Evolutionary conservation across 768 basidiomycete species (phyloP).

Genomic region (Mycena capillaripes): DNA sequence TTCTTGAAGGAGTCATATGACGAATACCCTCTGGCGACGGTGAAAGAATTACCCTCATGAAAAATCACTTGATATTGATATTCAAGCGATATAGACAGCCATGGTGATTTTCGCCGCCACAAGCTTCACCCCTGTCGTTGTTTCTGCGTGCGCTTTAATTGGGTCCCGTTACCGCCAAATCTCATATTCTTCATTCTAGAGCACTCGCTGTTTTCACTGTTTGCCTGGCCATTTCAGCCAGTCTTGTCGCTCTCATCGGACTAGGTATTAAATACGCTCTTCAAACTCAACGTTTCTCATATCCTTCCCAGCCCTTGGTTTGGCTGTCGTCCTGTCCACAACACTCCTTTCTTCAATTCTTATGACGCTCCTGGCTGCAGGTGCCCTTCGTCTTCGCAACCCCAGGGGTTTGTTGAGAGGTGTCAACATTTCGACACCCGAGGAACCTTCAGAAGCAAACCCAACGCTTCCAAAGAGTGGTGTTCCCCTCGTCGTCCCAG

Average conservation of each 20-base stretch:
- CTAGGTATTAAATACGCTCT: not conserved
- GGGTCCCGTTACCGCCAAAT: not conserved
- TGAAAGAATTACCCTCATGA: not conserved
- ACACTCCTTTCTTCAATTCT: not conserved
- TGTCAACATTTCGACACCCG: not conserved
- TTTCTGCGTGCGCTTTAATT: not conserved
- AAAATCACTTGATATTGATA: not conserved
- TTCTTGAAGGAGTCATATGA: constrained; percentile 9
- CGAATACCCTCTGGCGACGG: constrained; percentile 14
- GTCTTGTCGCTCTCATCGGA: constrained; percentile 5
- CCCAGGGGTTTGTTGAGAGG: not conserved
- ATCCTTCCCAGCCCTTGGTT: not conserved
- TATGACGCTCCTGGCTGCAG: not conserved
- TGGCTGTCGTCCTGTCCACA: not conserved
- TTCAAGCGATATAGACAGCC: not conserved
- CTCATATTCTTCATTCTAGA: not conserved
- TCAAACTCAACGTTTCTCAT: not conserved
- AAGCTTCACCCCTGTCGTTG: constrained; percentile 1
- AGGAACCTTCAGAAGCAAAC: not conserved
- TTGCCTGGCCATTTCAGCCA: not conserved
- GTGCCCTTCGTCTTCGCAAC: not conserved
- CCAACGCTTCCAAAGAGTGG: not conserved
- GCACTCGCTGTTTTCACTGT: constrained; percentile 10
- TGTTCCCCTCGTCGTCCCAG: not conserved
- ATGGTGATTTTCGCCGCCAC: constrained; percentile 4